Evolutionary conservation across 805 yeast species (phyloP), one percentile per base, ranked within the genome.

Genomic region (Candida glaebosa): DNA sequence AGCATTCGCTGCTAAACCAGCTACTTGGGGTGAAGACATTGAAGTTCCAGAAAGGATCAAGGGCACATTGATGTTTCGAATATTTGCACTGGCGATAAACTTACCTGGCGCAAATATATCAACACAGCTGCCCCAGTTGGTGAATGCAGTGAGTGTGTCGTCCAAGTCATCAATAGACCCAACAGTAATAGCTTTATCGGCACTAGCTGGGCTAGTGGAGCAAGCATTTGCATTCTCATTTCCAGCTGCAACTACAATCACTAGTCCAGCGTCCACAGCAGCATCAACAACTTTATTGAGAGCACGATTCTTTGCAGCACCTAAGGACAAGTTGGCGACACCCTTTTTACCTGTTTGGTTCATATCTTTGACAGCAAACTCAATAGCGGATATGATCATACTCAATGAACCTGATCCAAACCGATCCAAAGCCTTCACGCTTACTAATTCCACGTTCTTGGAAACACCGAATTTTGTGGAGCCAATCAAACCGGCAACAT

Each of bases 51-150:
- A 78, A 52, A 80, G 64, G 2, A 52, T 35, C 26, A 58, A 58
- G 5, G 75, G 65, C 3, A 48, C 46, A 8, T 35, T 38, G 16
- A 22, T 16, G 18, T 38, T 37, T 14, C 31, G 26, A 28, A 41
- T 43, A 34, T 37, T 38, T 22, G 42, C 44, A 41, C 90, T 82
- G 19, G 69, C 65, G 2, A 88, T 82, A 12, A 67, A 65, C 0
- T 81, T 82, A 0, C 98, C 98, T 37, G 91, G 78, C 0, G 96
- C 88, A 62, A 86, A 84, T 1, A 87, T 70, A 54, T 87, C 88
- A 5, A 90, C 95, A 60, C 97, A 91, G n/a, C 71, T 68, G 0
- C 98, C 97, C 89, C 90, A 87, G 56, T 91, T 90, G n/a, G 93
- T 78, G 53, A 91, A 90, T 9, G 74, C 55, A 0, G 97, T 95